Evolutionary conservation across 2,329 filamentous ascomycete genomes (phyloP), one percentile per base, ranked within the genome.

Genomic region (Microthyrium microscopicum): DNA sequence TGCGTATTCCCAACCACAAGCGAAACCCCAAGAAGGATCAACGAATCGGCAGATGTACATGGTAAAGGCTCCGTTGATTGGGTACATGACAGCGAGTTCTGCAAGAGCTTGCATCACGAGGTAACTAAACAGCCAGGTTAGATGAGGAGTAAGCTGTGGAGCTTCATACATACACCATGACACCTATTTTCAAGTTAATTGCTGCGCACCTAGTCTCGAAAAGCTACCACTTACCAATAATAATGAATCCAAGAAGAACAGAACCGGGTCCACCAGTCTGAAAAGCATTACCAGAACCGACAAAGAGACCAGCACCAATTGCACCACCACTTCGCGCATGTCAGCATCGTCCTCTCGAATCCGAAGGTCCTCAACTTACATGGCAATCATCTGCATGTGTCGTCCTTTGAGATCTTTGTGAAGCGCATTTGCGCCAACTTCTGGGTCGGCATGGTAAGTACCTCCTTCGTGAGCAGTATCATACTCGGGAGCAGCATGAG

Each of bases 141-240:
- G 15, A 31, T 20, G 29, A 20, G 8, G 15, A 31, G 6, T 7
- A 24, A 6, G 15, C 6, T 8, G 9, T 8, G 9, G 6, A 6
- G 11, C 6, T 8, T 20, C 15, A 8, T 7, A 19, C 29, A 18
- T 31, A 33, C 24, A 37, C 18, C 35, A 33, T 33, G 35, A 8
- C 19, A 28, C 33, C 33, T 24, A 34, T 6, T 8, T 9, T n/a
- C 17, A 8, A 8, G 25, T 25, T 34, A 31, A 19, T 7, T 20
- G 11, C 16, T 9, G 6, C 12, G 17, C 17, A 5, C 21, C 29
- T 8, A 31, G 6, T 7, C 8, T 16, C n/a, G 18, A 8, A 29
- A 20, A 7, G 5, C n/a, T 5, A 11, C n/a, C 12, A 26, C 31
- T 8, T 36, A 38, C 69, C 68, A 43, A 73, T 58, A 39, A 73